These are phyloP conservation scores for Macrolepiota fuliginosa DNA, from an alignment of 768 basidiomycete genomes.

Conservation along the genomic window DNA sequence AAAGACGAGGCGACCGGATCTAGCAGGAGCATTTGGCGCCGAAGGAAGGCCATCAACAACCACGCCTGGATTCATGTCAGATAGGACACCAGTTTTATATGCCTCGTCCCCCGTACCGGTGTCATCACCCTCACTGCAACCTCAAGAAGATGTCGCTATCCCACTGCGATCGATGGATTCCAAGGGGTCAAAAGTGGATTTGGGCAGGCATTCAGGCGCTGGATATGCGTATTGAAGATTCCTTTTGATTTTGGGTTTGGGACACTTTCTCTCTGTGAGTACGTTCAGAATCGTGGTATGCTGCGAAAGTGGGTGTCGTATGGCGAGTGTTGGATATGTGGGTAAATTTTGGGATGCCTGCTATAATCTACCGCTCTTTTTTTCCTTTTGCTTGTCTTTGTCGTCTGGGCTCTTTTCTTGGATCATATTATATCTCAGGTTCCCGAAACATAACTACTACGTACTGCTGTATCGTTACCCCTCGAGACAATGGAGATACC, in stretches of 20 bases:
- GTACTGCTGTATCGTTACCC: not conserved
- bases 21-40: slow-evolving; percentile 40
- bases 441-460: not conserved
- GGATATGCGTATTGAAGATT: slow-evolving; percentile 2
- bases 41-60: not conserved
- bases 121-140: not conserved
- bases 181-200: not conserved
- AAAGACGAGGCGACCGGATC: slow-evolving; percentile 20
- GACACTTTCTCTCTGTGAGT: not conserved
- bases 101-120: not conserved
- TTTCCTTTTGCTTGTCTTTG: not conserved
- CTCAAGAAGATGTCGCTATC: not conserved
- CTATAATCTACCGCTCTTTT: not conserved
- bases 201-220: not conserved
- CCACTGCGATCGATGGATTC: slow-evolving; percentile 1
- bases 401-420: not conserved
- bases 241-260: not conserved
- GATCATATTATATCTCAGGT: not conserved
- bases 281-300: not conserved
- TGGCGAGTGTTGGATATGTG: not conserved
- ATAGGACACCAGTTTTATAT: not conserved
- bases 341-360: not conserved
- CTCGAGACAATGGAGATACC: not conserved
- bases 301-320: not conserved
- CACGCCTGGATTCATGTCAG: not conserved